Conservation (phyloP, 2,329 filamentous ascomycete genomes). For the Davidsoniella virescens region DNA sequence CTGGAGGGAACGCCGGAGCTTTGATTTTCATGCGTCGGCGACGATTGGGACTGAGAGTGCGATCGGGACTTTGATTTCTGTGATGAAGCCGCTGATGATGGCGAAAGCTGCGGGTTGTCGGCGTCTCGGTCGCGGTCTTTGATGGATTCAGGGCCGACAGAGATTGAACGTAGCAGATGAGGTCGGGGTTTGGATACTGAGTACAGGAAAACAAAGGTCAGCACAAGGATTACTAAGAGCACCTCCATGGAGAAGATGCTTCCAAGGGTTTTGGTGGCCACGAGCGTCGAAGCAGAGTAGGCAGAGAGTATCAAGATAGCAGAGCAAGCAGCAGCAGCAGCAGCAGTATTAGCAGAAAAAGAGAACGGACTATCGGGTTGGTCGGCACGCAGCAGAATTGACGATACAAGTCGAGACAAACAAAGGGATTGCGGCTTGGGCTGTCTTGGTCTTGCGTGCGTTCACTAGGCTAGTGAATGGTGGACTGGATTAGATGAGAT, state of each 20-base stretch:
- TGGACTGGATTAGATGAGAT: too few species aligned
- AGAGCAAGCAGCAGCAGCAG: neutral
- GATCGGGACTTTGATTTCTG: neutral
- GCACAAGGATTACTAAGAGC: constrained; percentile 7
- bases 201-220: constrained; percentile 9
- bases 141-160: neutral
- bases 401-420: neutral
- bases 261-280: neutral
- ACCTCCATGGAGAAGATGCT: constrained; percentile 6
- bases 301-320: neutral
- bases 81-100: neutral
- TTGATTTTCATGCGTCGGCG: neutral
- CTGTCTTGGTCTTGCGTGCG: too few species aligned
- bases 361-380: neutral
- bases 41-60: neutral
- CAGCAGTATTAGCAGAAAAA: neutral
- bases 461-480: too few species aligned
- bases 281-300: neutral
- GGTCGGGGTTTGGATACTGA: constrained; percentile 11
- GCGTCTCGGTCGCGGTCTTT: constrained; percentile 4
- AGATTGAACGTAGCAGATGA: constrained; percentile 10
- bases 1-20: constrained; percentile 18
- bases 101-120: neutral
- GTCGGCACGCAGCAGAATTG: neutral
- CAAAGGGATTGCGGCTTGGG: neutral